Conservation (phyloP, 257 asterid species). For the Solanum dulcamara region DNA sequence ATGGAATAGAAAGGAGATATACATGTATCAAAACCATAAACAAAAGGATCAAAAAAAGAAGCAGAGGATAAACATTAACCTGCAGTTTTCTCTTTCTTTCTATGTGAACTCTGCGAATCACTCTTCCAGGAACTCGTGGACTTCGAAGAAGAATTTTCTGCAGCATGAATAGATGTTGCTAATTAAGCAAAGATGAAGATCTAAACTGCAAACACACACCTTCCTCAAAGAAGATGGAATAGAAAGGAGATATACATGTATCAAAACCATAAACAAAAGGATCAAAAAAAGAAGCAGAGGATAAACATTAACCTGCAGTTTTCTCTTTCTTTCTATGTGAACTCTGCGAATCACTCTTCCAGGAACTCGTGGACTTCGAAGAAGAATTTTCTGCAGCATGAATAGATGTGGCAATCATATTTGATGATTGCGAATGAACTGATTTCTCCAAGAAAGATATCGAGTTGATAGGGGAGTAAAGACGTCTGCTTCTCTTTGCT, state of each 20-base stretch:
- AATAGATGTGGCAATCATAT: not conserved
- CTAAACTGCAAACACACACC: not conserved
- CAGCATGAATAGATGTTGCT: not conserved
- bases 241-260: not conserved
- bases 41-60: not conserved
- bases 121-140: not conserved
- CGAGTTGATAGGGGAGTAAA: constrained; percentile 3
- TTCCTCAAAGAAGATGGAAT: not conserved
- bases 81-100: not conserved
- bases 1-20: not conserved
- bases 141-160: constrained; percentile 11
- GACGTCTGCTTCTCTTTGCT: constrained; percentile 19
- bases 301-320: constrained; percentile 17
- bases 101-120: not conserved
- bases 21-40: not conserved
- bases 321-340: not conserved
- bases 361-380: constrained; percentile 3
- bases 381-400: constrained; percentile 3
- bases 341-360: not conserved
- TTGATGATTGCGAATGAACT: not conserved
- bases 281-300: not conserved
- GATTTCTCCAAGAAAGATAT: not conserved
- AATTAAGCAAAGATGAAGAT: not conserved
- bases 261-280: not conserved
- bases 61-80: constrained; percentile 13